These are phyloP conservation scores for Beauveria varroae DNA, from an alignment of 2,329 filamentous ascomycete genomes.

Conservation along the genomic window DNA sequence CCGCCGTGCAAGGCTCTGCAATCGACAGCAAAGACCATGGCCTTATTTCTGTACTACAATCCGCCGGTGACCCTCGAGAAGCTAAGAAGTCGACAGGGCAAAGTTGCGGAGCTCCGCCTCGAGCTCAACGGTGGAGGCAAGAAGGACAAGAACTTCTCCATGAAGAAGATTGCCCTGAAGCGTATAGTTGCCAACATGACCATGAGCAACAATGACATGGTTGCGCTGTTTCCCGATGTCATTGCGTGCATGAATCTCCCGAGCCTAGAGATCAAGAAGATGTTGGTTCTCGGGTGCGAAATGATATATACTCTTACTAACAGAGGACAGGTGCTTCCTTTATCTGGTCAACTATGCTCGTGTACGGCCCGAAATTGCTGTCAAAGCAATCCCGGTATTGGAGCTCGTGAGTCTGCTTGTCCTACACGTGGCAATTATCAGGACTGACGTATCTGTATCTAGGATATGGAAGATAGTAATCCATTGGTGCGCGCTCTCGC, in stretches of 20 bases:
- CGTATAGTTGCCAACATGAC: conserved; percentile 99
- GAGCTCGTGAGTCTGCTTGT: conserved; percentile 54
- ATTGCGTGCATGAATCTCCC: conserved; percentile 92
- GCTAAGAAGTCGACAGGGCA: conserved; percentile 72
- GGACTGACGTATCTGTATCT: conserved; percentile 12
- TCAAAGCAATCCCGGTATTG: conserved; percentile 85
- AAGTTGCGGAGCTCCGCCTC: conserved; percentile 91
- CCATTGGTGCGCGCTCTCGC: conserved; percentile 88
- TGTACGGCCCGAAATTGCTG: conserved; percentile 85
- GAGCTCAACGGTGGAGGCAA: conserved; percentile 91
- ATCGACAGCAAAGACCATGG: conserved; percentile 15
- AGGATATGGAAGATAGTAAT: conserved; percentile 93
- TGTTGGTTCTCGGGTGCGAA: conserved; percentile 50
- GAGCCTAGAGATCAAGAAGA: conserved; percentile 98
- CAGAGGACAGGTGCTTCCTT: conserved; percentile 75
- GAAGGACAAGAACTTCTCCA: conserved; percentile 93
- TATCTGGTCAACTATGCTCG: conserved; percentile 96
- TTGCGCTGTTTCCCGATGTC: conserved; percentile 90
- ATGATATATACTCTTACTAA: conserved; percentile 9
- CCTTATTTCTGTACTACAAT: conserved; percentile 48
- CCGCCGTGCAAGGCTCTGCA: not conserved
- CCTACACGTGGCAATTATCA: not conserved
- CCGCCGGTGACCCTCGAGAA: conserved; percentile 37
- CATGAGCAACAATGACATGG: conserved; percentile 99
- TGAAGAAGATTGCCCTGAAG: conserved; percentile 97